A percentile compares a stretch with the other conserved stretches of the same genome.
Conservation (phyloP, 345 rosid genomes). For the Citrus unshiu region DNA sequence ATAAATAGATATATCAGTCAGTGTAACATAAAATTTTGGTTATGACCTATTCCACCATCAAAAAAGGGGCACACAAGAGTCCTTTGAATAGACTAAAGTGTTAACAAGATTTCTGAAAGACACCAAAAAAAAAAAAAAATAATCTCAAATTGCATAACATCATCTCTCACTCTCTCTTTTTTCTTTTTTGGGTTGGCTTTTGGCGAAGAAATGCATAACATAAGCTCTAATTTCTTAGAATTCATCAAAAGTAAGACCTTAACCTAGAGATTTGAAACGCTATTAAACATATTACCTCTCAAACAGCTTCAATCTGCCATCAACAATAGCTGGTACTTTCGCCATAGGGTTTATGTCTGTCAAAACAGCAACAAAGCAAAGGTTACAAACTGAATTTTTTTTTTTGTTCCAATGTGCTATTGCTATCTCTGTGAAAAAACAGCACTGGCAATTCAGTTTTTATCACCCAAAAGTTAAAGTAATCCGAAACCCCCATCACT, state of each 20-base stretch:
- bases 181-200: too few species aligned
- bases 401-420: neutral
- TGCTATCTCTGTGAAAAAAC: neutral
- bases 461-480: neutral
- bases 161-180: too few species aligned
- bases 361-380: conserved; percentile 13
- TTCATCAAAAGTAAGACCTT: neutral
- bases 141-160: neutral
- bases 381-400: neutral
- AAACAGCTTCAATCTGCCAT: conserved; percentile 73
- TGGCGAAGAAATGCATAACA: neutral
- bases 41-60: neutral
- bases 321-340: conserved; percentile 70
- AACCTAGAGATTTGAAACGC: neutral
- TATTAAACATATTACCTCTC: conserved; percentile 52
- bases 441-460: neutral
- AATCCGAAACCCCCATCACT: neutral
- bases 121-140: neutral
- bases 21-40: neutral
- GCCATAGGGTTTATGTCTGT: conserved; percentile 72
- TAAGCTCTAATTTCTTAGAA: neutral
- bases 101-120: too few species aligned
- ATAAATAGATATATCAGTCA: neutral
- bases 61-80: neutral
- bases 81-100: neutral